Evolutionary conservation across 129 eudicot species (phyloP).

Genomic region (Deinandra increscens): DNA sequence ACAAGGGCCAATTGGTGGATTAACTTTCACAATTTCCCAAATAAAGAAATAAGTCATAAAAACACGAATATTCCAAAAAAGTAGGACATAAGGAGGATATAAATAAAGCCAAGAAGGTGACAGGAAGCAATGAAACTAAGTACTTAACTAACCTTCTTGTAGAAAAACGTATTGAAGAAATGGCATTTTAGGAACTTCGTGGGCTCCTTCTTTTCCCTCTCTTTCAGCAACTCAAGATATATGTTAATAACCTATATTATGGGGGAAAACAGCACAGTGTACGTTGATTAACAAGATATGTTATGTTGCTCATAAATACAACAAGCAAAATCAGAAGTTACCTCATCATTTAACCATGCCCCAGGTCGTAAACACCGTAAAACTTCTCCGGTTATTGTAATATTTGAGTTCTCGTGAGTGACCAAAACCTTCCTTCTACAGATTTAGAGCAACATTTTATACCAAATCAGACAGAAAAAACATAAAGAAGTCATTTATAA

Average conservation of each 20-base stretch:
- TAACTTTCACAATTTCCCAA: not conserved
- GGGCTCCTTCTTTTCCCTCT: slow-evolving; percentile 91
- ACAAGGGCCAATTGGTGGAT: slow-evolving; percentile 1
- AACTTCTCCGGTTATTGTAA: slow-evolving; percentile 68
- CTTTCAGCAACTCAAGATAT: slow-evolving; percentile 86
- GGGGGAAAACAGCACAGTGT: slow-evolving; percentile 15
- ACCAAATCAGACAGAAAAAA: slow-evolving; percentile 13
- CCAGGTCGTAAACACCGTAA: slow-evolving; percentile 75
- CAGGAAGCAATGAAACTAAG: slow-evolving; percentile 2
- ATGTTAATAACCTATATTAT: slow-evolving; percentile 73
- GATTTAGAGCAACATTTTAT: not conserved
- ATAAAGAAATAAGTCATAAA: not conserved
- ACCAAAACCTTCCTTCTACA: slow-evolving; percentile 79
- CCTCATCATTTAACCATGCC: slow-evolving; percentile 98
- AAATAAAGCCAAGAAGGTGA: slow-evolving; percentile 14
- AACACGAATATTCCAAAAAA: not conserved
- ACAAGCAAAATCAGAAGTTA: slow-evolving; percentile 18
- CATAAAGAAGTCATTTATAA: not conserved
- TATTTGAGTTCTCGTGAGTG: slow-evolving; percentile 73
- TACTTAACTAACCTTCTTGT: slow-evolving; percentile 75
- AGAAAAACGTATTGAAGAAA: slow-evolving; percentile 92
- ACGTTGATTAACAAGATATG: slow-evolving; percentile 15
- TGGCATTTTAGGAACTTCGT: slow-evolving; percentile 80
- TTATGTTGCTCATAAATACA: not conserved
- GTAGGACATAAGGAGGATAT: not conserved